phyloP scores from a whole-genome alignment of 2,329 filamentous ascomycete genomes.

The Epichloe uncinata region DNA sequence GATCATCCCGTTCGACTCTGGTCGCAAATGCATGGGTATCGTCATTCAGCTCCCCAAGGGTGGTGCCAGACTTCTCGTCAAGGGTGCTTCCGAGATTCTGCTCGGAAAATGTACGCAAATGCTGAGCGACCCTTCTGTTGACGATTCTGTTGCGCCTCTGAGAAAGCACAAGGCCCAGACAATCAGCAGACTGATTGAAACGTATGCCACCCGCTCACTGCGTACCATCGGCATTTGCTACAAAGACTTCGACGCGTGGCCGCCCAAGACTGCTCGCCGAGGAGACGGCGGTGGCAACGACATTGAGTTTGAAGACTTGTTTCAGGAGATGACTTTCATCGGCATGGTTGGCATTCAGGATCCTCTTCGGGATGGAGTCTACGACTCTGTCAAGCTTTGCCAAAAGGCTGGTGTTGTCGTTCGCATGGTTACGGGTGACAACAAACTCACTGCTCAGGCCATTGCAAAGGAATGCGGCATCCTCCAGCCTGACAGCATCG shows the following conservation, averaged over 20 bases:
- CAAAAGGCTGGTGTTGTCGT: conserved; percentile 67
- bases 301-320: conserved; percentile 53
- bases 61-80: conserved; percentile 43
- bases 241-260: conserved; percentile 76
- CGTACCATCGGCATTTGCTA: conserved; percentile 77
- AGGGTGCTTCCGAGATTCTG: conserved; percentile 54
- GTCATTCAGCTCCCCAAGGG: conserved; percentile 39
- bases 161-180: conserved; percentile 39
- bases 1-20: conserved; percentile 63
- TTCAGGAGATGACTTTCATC: conserved; percentile 53
- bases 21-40: conserved; percentile 58
- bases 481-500: conserved; percentile 49
- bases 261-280: conserved; percentile 48
- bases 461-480: conserved; percentile 73
- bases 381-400: conserved; percentile 57
- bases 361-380: conserved; percentile 62
- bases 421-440: conserved; percentile 79
- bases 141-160: conserved; percentile 29
- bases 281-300: conserved; percentile 43
- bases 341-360: conserved; percentile 71
- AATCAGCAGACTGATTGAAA: conserved; percentile 55
- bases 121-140: conserved; percentile 34
- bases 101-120: conserved; percentile 40
- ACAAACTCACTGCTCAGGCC: conserved; percentile 63
- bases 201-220: conserved; percentile 67